Evolutionary conservation across 2,329 filamentous ascomycete species (phyloP).

Genomic region (Alternaria angustiovoidea): DNA sequence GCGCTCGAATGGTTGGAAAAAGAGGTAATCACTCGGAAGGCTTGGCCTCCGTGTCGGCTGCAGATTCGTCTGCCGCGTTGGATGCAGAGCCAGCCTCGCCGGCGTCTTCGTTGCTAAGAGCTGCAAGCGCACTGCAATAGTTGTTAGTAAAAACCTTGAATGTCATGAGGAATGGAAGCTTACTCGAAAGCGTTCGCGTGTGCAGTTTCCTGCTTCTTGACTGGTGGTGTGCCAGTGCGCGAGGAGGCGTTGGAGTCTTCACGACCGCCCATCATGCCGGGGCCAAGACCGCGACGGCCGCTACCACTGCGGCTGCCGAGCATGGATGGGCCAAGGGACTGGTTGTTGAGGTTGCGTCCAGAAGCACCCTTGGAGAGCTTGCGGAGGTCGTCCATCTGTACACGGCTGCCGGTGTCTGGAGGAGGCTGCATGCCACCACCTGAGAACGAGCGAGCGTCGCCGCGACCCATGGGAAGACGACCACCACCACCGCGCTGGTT

Average conservation of each 20-base stretch:
- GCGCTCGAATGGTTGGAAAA: slow-evolving; percentile 40
- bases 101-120: slow-evolving; percentile 66
- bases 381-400: slow-evolving; percentile 90
- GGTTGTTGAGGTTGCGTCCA: slow-evolving; percentile 65
- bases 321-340: slow-evolving; percentile 79
- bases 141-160: slow-evolving; percentile 23
- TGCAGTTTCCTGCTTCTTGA: slow-evolving; percentile 70
- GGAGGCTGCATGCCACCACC: slow-evolving; percentile 74
- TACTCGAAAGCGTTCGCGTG: slow-evolving; percentile 92
- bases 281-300: slow-evolving; percentile 77
- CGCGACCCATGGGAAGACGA: slow-evolving; percentile 78
- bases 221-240: slow-evolving; percentile 85
- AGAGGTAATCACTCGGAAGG: slow-evolving; percentile 50
- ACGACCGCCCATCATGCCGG: slow-evolving; percentile 71
- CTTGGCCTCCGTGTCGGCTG: slow-evolving; percentile 40
- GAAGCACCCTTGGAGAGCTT: slow-evolving; percentile 72
- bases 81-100: slow-evolving; percentile 69
- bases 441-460: slow-evolving; percentile 86
- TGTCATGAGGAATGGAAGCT: slow-evolving; percentile 46
- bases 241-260: slow-evolving; percentile 90
- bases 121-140: slow-evolving; percentile 60
- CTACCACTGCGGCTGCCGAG: slow-evolving; percentile 92
- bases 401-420: slow-evolving; percentile 76
- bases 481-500: slow-evolving; percentile 72
- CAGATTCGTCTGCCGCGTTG: slow-evolving; percentile 60